Base-by-base conservation (phyloP, 2,329 filamentous ascomycete species). In the Fusarium verticillioides region DNA sequence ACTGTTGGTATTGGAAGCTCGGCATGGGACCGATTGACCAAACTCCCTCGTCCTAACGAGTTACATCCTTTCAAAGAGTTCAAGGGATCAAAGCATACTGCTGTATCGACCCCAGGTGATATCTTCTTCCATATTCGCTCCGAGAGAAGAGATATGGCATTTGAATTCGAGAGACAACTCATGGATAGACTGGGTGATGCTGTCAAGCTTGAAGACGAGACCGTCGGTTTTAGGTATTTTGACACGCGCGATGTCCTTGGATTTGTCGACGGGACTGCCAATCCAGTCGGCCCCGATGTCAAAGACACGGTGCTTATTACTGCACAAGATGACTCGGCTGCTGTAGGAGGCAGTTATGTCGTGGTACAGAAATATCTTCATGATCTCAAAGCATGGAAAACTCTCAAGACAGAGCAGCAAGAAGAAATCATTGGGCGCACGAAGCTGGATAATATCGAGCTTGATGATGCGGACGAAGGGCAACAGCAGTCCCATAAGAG, bases 261-360 rank as follows among this genome's bases (percentile, higher is more conserved):
- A 2, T 90, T 90, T 59, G 87, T 90, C 7, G 88, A 90, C 64
- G 88, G 88, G 21, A 90, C 88, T 0, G 88, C 88, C 5, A 90
- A 90, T 70, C 88, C 88, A 0, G 82, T 86, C 2, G 87, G 87
- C 0, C 75, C 81, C 0, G 83, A 80, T 2, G 82, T 88, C 1
- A 75, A 80, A 0, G 79, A 80, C 2, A 79, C 87, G 0, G 82
- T 87, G 4, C 77, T 89, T 4, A 78, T 89, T 15, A 76, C 81
- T 2, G 80, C 81, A 44, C 79, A 85, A 47, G 84, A 86, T 36
- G 79, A 85, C n/a, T 60, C 78, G 4, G 64, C 78, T 4, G 76
- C 76, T 0, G 78, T 70, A 2, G 87, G 87, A 2, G 88, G 88
- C 3, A 90, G 88, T 77, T 90, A 90, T 66, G 80, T 90, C 36